Conservation (phyloP, 2,329 filamentous ascomycete species). For the Penicillium freii region DNA sequence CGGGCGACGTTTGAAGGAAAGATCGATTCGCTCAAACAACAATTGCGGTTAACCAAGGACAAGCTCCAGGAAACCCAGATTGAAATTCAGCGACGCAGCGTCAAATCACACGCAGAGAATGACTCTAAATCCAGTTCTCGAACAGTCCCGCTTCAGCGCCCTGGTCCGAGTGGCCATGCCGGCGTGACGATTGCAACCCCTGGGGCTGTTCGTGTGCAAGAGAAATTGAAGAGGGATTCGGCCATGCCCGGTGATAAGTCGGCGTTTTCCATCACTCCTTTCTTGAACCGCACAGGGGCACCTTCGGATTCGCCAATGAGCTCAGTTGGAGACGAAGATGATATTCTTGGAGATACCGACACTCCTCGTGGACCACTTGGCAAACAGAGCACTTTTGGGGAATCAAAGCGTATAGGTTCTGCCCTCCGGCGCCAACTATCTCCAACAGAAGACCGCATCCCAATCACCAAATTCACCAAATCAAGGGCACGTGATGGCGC, state of each 20-base stretch:
- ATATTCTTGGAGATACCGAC: constrained; percentile 15
- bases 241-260: constrained; percentile 78
- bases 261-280: constrained; percentile 89
- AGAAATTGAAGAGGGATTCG: constrained; percentile 59
- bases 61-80: constrained; percentile 66
- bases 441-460: constrained; percentile 1
- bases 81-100: constrained; percentile 47
- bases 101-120: constrained; percentile 27
- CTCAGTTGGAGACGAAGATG: constrained; percentile 30
- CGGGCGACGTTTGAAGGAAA: constrained; percentile 68
- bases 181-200: constrained; percentile 53
- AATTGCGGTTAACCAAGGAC: constrained; percentile 67
- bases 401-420: constrained; percentile 1
- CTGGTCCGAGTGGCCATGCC: constrained; percentile 33
- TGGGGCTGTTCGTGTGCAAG: constrained; percentile 48
- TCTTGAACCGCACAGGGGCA: constrained; percentile 72
- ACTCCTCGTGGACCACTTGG: not conserved
- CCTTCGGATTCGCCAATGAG: constrained; percentile 41
- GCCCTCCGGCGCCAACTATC: constrained; percentile 2
- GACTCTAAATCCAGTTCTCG: constrained; percentile 39
- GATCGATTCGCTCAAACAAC: constrained; percentile 66
- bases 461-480: constrained; percentile 8
- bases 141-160: constrained; percentile 38
- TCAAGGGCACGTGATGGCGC: constrained; percentile 4
- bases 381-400: not conserved